Conservation (phyloP, 129 eudicot genomes). For the Oenanthe sinensis region DNA sequence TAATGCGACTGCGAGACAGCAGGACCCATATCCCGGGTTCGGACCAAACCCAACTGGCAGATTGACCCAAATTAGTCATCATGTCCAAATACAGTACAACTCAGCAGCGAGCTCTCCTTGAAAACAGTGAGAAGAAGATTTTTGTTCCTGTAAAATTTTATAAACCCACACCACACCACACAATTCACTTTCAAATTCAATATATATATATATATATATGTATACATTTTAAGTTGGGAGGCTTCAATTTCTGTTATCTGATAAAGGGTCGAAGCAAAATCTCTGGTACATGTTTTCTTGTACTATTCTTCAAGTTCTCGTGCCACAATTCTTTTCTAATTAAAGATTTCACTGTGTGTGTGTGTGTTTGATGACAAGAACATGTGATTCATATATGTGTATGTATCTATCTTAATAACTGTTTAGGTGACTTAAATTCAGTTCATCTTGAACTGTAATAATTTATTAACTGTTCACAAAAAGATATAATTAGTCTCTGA, state of each 20-base stretch:
- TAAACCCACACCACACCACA: background rate
- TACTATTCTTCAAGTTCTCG: no score
- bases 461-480: no score
- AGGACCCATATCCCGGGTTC: background rate
- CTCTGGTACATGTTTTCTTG: background rate
- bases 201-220: no score
- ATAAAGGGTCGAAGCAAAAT: background rate
- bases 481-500: background rate
- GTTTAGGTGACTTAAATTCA: background rate
- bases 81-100: background rate
- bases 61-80: background rate
- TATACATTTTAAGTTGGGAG: no score
- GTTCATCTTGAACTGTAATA: background rate
- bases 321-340: background rate
- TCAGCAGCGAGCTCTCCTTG: background rate
- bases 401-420: background rate
- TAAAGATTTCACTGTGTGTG: background rate
- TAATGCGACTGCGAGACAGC: background rate
- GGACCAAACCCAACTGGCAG: constrained; percentile 3
- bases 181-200: background rate
- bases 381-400: background rate
- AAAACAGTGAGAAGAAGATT: no score
- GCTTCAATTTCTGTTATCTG: background rate
- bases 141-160: background rate
- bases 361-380: background rate